Evolutionary conservation across 257 asterid species (phyloP).

Genomic region (Solanum piurae): DNA sequence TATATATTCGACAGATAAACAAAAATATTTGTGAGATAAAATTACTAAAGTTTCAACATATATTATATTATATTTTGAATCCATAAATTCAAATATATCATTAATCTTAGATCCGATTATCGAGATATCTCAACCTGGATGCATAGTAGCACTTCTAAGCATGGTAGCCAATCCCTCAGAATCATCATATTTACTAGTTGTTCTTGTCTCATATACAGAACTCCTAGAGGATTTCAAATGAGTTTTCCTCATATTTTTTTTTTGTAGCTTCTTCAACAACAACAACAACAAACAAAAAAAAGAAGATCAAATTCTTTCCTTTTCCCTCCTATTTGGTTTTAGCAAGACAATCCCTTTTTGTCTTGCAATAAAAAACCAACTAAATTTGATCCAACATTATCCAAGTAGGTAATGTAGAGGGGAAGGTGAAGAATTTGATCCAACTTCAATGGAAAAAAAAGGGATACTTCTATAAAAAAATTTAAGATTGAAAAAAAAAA

Average conservation of each 20-base stretch:
- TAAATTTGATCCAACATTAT: neutral
- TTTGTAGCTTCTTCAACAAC: conserved; percentile 4
- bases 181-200: conserved; percentile 25
- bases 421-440: neutral
- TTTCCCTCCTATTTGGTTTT: neutral
- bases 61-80: neutral
- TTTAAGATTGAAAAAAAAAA: neutral
- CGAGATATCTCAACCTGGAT: conserved; percentile 29
- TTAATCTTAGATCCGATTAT: neutral
- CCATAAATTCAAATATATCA: neutral
- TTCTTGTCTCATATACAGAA: conserved; percentile 28
- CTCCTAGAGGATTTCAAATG: conserved; percentile 49
- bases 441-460: neutral
- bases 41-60: neutral
- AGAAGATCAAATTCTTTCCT: conserved; percentile 32
- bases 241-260: conserved; percentile 36
- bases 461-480: neutral
- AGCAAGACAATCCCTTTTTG: neutral
- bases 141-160: conserved; percentile 53
- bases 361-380: neutral
- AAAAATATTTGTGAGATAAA: neutral
- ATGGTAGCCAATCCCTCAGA: conserved; percentile 28
- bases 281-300: conserved; percentile 8
- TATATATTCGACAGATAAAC: neutral
- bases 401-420: neutral